Conservation (phyloP, 129 eudicot species). For the Escallonia herrerae region DNA sequence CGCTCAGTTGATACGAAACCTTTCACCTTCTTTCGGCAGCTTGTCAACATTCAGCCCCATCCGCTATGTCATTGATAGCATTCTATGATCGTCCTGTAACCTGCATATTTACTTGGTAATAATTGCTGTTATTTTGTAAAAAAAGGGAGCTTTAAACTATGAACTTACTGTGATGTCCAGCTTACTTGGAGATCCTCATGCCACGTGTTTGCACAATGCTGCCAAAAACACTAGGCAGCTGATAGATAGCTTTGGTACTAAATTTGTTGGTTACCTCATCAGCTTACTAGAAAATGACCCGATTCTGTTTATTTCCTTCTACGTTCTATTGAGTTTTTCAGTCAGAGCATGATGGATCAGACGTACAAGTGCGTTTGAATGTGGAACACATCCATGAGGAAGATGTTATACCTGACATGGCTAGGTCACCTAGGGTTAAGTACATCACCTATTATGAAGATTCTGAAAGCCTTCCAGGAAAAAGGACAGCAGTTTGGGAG, state of each 20-base stretch:
- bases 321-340: conserved; percentile 24
- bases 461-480: conserved; percentile 85
- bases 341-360: conserved; percentile 95
- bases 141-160: too few relatives aligned
- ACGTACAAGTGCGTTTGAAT: conserved; percentile 64
- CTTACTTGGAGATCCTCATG: too few relatives aligned
- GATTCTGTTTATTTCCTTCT: not conserved
- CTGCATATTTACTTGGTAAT: too few relatives aligned
- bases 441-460: conserved; percentile 91
- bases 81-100: too few relatives aligned
- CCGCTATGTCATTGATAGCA: too few relatives aligned
- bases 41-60: not conserved
- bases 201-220: too few relatives aligned
- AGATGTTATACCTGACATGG: conserved; percentile 85
- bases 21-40: not conserved
- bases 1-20: too few relatives aligned
- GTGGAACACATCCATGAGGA: conserved; percentile 52
- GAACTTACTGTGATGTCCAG: too few relatives aligned
- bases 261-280: not conserved
- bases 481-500: conserved; percentile 97
- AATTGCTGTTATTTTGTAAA: too few relatives aligned
- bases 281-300: not conserved
- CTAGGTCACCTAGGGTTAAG: conserved; percentile 69
- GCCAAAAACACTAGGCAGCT: not conserved
- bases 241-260: not conserved